phyloP scores from a whole-genome alignment of 345 rosid genomes.

The Pelargonium nanum region DNA sequence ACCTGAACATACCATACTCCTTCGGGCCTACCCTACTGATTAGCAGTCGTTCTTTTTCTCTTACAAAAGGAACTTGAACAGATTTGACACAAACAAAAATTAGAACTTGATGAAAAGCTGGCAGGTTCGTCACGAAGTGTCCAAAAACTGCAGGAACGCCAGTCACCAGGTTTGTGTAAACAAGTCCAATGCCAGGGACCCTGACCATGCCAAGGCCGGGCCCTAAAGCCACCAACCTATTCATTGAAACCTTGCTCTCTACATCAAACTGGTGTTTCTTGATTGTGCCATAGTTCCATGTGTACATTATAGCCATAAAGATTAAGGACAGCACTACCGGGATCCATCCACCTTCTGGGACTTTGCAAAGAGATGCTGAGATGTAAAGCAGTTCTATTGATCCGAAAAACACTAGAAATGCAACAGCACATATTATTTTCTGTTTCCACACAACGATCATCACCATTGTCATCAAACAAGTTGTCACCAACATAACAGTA shows the following conservation, averaged over 20 bases:
- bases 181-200: slow-evolving; percentile 79
- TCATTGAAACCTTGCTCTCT: slow-evolving; percentile 71
- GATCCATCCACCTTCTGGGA: slow-evolving; percentile 79
- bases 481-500: slow-evolving; percentile 69
- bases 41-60: slow-evolving; percentile 54
- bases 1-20: slow-evolving; percentile 70
- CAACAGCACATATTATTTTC: slow-evolving; percentile 27
- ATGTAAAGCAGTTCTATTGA: slow-evolving; percentile 58
- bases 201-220: slow-evolving; percentile 78
- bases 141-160: too few relatives aligned
- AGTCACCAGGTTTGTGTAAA: slow-evolving; percentile 50
- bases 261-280: slow-evolving; percentile 68
- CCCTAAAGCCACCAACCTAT: slow-evolving; percentile 52
- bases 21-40: slow-evolving; percentile 63
- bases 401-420: slow-evolving; percentile 49
- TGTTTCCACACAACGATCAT: slow-evolving; percentile 62
- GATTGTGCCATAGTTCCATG: slow-evolving; percentile 76
- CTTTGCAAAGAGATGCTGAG: slow-evolving; percentile 50
- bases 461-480: slow-evolving; percentile 60
- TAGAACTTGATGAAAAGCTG: slow-evolving; percentile 5
- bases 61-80: slow-evolving; percentile 63
- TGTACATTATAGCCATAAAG: slow-evolving; percentile 53
- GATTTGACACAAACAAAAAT: slow-evolving; percentile 72
- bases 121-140: slow-evolving; percentile 5
- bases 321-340: slow-evolving; percentile 49